Base-by-base conservation (phyloP, 805 yeast genomes). In the Cyberlindnera japonica region DNA sequence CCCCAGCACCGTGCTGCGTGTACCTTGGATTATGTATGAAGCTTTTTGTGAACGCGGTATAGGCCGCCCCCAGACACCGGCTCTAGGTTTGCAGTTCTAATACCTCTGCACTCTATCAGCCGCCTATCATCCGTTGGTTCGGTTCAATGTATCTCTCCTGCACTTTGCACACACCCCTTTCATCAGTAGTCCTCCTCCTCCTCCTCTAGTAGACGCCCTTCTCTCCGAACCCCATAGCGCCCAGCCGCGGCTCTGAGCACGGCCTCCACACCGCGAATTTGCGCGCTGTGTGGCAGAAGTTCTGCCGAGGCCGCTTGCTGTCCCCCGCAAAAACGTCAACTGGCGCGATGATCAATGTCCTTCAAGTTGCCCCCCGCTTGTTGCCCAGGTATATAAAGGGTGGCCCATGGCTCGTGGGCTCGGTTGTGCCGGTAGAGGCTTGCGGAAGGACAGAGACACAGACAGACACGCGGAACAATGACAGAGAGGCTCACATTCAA, bases 401-500 rank as follows among this genome's bases (percentile, higher is more conserved):
- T n/a, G n/a, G n/a, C n/a, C n/a, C n/a, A n/a, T n/a, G n/a, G n/a
- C n/a, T n/a, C n/a, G n/a, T n/a, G n/a, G n/a, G n/a, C n/a, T n/a
- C n/a, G n/a, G n/a, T n/a, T n/a, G n/a, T n/a, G n/a, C n/a, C n/a
- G n/a, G n/a, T n/a, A n/a, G n/a, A n/a, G n/a, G n/a, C n/a, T 25
- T 25, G 28, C 28, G 28, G 28, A 15, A 15, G 28, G n/a, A 25
- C 28, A 25, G 17, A 27, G 18, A 31, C 18, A 31, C 35, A 25
- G 10, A 31, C 12, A 29, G 18, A 24, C 30, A 23, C 33, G 8
- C 34, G 23, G 20, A 33, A 20, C 21, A 28, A 40, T 41, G 42
- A 21, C 37, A 8, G 34, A 31, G 16, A 34, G 85, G 33, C 59
- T 81, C 19, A 58, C 70, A 26, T 87, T 82, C 57, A 83, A 86